Evolutionary conservation across 257 asterid species (phyloP).

Genomic region (Coffea canephora): DNA sequence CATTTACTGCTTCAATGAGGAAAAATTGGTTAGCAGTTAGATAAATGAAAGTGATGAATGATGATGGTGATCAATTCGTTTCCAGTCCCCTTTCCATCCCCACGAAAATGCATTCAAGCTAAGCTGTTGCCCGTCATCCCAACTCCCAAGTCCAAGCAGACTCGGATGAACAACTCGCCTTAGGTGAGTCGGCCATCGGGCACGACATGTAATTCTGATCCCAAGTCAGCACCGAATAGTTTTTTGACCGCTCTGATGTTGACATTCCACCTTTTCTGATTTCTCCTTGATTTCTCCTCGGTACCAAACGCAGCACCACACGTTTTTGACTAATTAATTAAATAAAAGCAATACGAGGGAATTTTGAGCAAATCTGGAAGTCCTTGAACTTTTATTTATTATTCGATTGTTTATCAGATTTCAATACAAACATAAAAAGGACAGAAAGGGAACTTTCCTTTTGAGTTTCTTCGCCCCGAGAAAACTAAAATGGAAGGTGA

Average conservation of each 20-base stretch:
- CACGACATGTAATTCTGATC: no score
- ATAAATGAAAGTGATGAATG: constrained; percentile 1
- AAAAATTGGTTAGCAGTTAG: constrained; percentile 28
- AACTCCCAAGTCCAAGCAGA: background rate
- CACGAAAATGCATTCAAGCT: background rate
- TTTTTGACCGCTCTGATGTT: background rate
- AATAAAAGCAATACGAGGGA: background rate
- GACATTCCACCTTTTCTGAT: background rate
- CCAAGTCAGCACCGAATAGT: background rate
- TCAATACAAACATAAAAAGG: background rate
- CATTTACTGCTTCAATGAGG: constrained; percentile 5
- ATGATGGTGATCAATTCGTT: background rate
- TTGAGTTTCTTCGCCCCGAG: background rate
- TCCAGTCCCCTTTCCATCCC: background rate
- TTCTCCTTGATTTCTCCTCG: background rate
- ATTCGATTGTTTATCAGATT: background rate
- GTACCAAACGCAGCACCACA: background rate
- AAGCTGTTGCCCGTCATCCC: background rate
- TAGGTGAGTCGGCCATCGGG: no score
- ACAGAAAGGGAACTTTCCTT: background rate
- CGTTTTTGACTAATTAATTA: background rate
- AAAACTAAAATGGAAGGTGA: background rate
- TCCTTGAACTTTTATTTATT: background rate
- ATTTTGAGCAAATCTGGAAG: background rate
- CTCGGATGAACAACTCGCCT: background rate